phyloP scores from a whole-genome alignment of 345 rosid species.

The Clausena lansium region DNA sequence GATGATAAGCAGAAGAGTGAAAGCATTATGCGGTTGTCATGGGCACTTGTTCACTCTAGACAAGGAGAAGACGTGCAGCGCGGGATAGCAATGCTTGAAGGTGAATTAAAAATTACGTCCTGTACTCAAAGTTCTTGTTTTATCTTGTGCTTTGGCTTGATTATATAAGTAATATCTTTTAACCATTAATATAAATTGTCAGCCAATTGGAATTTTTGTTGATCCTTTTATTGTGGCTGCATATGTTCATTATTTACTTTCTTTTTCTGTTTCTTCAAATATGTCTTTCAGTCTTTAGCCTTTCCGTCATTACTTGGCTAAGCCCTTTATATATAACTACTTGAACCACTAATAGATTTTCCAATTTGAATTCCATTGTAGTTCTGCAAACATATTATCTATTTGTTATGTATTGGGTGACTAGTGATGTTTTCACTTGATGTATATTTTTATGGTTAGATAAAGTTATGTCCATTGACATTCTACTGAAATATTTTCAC shows the following conservation, averaged over 20 bases:
- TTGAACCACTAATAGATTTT: not conserved
- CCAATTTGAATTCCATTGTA: not conserved
- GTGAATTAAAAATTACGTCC: conserved; percentile 20
- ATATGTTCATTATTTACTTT: not conserved
- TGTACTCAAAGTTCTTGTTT: not conserved
- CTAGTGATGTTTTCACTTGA: not conserved
- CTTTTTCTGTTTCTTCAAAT: not conserved
- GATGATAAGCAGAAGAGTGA: conserved; percentile 54
- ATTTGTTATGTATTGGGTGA: not conserved
- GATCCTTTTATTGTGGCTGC: not conserved
- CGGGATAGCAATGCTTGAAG: conserved; percentile 76
- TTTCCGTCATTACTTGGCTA: not conserved
- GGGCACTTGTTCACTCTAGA: conserved; percentile 87
- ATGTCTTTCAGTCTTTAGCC: not conserved
- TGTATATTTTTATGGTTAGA: not conserved
- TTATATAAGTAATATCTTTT: not conserved
- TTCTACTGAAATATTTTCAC: not conserved
- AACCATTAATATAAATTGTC: not conserved
- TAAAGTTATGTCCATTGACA: not conserved
- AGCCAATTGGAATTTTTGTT: not conserved
- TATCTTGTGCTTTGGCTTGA: not conserved
- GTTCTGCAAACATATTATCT: not conserved
- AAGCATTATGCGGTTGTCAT: conserved; percentile 74
- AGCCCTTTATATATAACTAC: not conserved
- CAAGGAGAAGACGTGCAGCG: conserved; percentile 75